These are phyloP conservation scores for Pleurotus salmoneostramineus DNA, from an alignment of 768 basidiomycete genomes.

Conservation along the genomic window DNA sequence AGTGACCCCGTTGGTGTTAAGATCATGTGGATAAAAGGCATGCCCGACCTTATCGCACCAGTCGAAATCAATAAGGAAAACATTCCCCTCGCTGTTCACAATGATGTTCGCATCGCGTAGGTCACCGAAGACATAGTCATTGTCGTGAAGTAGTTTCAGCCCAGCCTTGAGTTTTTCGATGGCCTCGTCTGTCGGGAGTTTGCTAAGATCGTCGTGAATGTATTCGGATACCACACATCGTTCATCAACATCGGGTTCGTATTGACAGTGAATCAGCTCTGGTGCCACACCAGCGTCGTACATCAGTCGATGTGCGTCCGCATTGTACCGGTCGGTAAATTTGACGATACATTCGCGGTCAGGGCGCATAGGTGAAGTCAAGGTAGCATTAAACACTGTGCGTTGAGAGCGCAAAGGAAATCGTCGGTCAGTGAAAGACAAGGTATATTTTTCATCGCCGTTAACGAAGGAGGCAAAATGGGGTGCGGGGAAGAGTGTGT, in stretches of 20 bases:
- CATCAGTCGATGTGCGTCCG: not conserved
- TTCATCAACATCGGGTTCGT: not conserved
- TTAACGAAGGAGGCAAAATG: not conserved
- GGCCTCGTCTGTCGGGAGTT: not conserved
- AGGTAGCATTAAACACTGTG: not conserved
- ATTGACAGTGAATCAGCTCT: not conserved
- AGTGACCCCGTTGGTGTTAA: not conserved
- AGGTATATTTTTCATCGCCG: not conserved
- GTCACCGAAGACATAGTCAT: slow-evolving; percentile 1
- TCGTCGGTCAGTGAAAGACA: not conserved
- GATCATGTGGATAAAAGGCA: not conserved
- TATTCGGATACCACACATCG: not conserved
- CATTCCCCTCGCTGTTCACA: not conserved
- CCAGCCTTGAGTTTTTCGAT: not conserved
- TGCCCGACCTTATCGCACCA: not conserved
- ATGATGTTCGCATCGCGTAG: slow-evolving; percentile 1
- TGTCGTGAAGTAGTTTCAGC: not conserved
- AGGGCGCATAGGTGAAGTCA: not conserved
- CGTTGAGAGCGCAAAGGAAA: not conserved
- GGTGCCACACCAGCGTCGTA: not conserved
- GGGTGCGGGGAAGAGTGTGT: not conserved
- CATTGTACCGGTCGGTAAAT: not conserved
- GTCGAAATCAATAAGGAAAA: not conserved
- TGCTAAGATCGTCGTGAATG: not conserved
- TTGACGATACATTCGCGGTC: not conserved